Conservation (phyloP, 2,329 filamentous ascomycete genomes). For the Aspergillus hortae region DNA sequence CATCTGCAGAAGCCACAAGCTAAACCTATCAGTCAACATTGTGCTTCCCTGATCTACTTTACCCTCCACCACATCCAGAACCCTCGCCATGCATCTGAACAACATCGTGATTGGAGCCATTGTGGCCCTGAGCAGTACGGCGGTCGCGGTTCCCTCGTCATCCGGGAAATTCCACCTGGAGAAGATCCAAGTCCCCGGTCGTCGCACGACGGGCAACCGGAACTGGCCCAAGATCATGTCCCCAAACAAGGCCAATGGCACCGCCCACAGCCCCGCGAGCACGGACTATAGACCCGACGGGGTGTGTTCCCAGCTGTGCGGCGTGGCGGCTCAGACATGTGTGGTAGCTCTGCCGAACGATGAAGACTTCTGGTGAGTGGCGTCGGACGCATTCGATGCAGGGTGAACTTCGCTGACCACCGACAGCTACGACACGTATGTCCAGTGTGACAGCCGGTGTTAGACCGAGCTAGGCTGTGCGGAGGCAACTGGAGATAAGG, state of each 20-base stretch:
- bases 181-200: background rate
- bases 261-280: background rate
- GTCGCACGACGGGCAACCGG: background rate
- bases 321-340: conserved; percentile 21
- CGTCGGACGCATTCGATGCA: background rate
- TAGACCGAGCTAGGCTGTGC: background rate
- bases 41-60: background rate
- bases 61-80: background rate
- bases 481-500: background rate
- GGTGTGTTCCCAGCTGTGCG: conserved; percentile 22
- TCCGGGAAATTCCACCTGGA: background rate
- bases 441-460: conserved; percentile 17
- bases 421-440: conserved; percentile 16
- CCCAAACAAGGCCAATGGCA: background rate
- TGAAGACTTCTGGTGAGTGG: conserved; percentile 23
- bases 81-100: background rate
- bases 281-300: background rate
- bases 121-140: background rate
- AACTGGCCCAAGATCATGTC: conserved; percentile 2
- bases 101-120: background rate
- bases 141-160: background rate
- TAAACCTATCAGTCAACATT: background rate
- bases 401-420: background rate
- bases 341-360: conserved; percentile 22
- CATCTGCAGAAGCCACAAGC: background rate